phyloP scores from a whole-genome alignment of 805 yeast genomes.

The Kazachstania psychrophila region DNA sequence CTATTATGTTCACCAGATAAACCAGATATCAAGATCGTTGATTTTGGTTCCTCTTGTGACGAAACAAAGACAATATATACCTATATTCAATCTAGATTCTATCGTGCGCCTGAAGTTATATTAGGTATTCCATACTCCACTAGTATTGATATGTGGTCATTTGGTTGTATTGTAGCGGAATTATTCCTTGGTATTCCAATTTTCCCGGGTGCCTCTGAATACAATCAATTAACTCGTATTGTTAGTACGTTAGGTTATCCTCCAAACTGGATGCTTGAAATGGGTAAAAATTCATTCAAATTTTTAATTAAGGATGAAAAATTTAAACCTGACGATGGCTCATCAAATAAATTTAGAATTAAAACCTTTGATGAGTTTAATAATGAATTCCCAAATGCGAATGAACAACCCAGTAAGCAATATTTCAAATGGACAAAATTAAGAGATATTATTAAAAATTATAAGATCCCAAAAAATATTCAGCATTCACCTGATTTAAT shows the following conservation, averaged over 20 bases:
- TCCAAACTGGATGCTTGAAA: conserved; percentile 93
- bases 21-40: conserved; percentile 85
- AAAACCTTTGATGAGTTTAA: conserved; percentile 44
- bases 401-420: conserved; percentile 74
- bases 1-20: conserved; percentile 58
- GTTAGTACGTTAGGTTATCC: conserved; percentile 77
- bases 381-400: conserved; percentile 19
- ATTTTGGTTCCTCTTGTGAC: conserved; percentile 93
- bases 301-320: conserved; percentile 34
- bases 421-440: conserved; percentile 63
- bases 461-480: conserved; percentile 57
- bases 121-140: conserved; percentile 87
- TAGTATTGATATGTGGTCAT: conserved; percentile 95
- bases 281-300: conserved; percentile 74
- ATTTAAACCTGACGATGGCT: conserved; percentile 1
- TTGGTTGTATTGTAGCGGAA: conserved; percentile 89
- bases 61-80: conserved; percentile 84
- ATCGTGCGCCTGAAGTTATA: conserved; percentile 90
- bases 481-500: conserved; percentile 30
- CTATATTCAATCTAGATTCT: conserved; percentile 85
- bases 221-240: conserved; percentile 77
- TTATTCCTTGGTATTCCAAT: conserved; percentile 83
- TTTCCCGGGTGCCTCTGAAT: conserved; percentile 92
- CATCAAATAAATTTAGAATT: conserved; percentile 25
- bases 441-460: conserved; percentile 66